A percentile compares a stretch with the other conserved stretches of the same genome.
These are phyloP conservation scores for Globisporangium takayamanum DNA, from an alignment of 352 stramenopile species.

Conservation along the genomic window DNA sequence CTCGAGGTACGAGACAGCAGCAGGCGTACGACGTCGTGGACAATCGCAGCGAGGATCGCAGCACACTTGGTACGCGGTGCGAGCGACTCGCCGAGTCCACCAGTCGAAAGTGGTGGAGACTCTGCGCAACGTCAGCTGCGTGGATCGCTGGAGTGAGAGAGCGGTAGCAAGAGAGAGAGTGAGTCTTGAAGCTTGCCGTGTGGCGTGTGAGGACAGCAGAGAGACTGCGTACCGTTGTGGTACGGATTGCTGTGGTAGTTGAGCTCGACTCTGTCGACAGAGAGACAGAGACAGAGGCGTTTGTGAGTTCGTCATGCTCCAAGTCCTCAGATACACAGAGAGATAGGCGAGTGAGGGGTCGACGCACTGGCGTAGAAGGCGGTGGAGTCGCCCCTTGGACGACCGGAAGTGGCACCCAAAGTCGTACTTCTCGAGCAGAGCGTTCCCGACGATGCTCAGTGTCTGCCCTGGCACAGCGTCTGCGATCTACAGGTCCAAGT, in stretches of 20 bases:
- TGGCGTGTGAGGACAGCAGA: background rate
- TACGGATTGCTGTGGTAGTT: slow-evolving; percentile 75
- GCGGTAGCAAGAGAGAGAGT: too few relatives aligned
- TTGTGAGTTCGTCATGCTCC: background rate
- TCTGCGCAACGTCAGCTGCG: slow-evolving; percentile 76
- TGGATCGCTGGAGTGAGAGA: slow-evolving; percentile 44
- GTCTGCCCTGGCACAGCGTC: slow-evolving; percentile 45
- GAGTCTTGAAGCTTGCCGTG: background rate
- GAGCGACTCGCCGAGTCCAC: slow-evolving; percentile 46
- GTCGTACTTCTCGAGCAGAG: slow-evolving; percentile 67
- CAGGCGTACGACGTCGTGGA: slow-evolving; percentile 69
- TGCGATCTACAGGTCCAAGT: slow-evolving; percentile 22
- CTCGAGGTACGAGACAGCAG: background rate
- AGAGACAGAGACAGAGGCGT: background rate
- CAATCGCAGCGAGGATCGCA: slow-evolving; percentile 65
- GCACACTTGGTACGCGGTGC: slow-evolving; percentile 59
- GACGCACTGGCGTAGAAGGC: slow-evolving; percentile 60
- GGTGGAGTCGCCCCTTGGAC: slow-evolving; percentile 38
- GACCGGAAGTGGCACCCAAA: slow-evolving; percentile 57
- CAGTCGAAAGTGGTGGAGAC: slow-evolving; percentile 60
- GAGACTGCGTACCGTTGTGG: slow-evolving; percentile 55
- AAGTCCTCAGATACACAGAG: background rate
- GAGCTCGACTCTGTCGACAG: slow-evolving; percentile 30
- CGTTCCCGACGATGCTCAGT: slow-evolving; percentile 68
- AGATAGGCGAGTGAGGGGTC: background rate